Evolutionary conservation across 2,329 filamentous ascomycete species (phyloP), one percentile per base, ranked within the genome.

Genomic region (Helminthosporium solani): DNA sequence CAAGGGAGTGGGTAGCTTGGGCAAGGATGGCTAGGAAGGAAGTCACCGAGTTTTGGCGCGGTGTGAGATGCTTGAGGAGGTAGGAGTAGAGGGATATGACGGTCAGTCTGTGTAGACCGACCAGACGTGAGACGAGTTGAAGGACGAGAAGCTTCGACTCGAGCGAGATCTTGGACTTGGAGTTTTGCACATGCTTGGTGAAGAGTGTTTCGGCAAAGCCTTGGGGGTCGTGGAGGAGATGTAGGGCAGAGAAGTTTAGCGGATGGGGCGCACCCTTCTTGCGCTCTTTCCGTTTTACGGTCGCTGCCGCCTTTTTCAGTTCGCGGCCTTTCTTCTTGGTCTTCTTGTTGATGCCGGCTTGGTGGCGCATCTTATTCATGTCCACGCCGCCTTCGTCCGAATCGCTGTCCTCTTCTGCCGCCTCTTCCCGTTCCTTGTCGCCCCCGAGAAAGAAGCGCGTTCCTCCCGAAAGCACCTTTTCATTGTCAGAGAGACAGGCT

Each of bases 401-500:
- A 56, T 90, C 88, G 63, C 87, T 91, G 70, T 84, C 89, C 52
- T 97, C 92, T 45, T 95, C 89, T 40, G 73, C 75, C 1, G 89
- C 78, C 60, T 96, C 92, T 68, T 99, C 94, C 56, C 91, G 83
- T 72, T 97, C 94, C 70, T 95, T 92, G 70, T 99, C 94, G 27
- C 91, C 91, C 19, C 94, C 94, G 1, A 99, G 78, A 75, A 99
- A 99, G 77, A 97, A 99, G 19, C 90, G 83, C 12, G 95, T 88
- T 35, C 89, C 91, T 14, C 90, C 89, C 5, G 87, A 78, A 20
- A 94, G 83, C 3, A 97, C 90, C 73, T 99, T 99, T 60, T 95
- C 89, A 58, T 96, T 95, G 41, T 96, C 87, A 3, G 89, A 84
- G 46, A 99, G 74, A 44, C 86, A 85, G 0, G 92, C 90, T 72